A percentile compares a stretch with the other conserved stretches of the same genome.
These are phyloP conservation scores for Parasarocladium wereldwijsianum DNA, from an alignment of 2,329 filamentous ascomycete species.

Conservation along the genomic window DNA sequence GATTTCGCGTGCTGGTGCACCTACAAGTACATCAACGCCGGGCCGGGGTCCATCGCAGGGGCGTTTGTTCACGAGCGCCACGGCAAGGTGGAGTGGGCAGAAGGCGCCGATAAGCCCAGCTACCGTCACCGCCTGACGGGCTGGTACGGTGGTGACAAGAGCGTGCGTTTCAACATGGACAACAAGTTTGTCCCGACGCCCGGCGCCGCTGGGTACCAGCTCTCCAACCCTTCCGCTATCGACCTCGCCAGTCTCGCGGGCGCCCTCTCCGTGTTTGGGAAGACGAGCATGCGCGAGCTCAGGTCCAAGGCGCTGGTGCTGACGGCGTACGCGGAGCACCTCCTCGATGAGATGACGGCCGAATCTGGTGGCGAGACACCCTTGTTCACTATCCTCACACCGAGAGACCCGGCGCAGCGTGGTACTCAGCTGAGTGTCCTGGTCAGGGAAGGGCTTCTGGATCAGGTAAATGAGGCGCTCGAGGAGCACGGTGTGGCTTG, in stretches of 20 bases:
- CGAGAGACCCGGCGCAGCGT: conserved; percentile 48
- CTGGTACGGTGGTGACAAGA: conserved; percentile 79
- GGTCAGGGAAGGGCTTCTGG: conserved; percentile 53
- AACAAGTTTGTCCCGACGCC: conserved; percentile 63
- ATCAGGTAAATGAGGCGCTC: conserved; percentile 48
- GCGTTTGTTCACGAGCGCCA: conserved; percentile 69
- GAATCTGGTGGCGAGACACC: conserved; percentile 14
- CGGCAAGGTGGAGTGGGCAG: conserved; percentile 33
- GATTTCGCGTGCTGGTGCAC: conserved; percentile 90
- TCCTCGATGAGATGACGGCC: conserved; percentile 35
- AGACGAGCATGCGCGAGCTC: conserved; percentile 54
- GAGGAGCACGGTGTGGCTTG: conserved; percentile 58
- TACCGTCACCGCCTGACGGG: conserved; percentile 59
- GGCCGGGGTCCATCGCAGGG: conserved; percentile 67
- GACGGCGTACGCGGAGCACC: conserved; percentile 62
- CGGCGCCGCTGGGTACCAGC: conserved; percentile 68
- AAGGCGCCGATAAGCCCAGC: conserved; percentile 18
- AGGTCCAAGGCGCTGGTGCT: conserved; percentile 57
- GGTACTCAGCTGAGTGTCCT: conserved; percentile 63
- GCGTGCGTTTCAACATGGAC: conserved; percentile 67
- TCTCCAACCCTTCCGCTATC: conserved; percentile 69
- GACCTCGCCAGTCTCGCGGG: conserved; percentile 64
- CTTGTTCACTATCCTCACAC: conserved; percentile 53
- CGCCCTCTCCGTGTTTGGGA: conserved; percentile 58
- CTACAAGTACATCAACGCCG: conserved; percentile 87